Evolutionary conservation across 2,329 filamentous ascomycete species (phyloP), one percentile per base, ranked within the genome.

Genomic region (Escovopsis sp.): DNA sequence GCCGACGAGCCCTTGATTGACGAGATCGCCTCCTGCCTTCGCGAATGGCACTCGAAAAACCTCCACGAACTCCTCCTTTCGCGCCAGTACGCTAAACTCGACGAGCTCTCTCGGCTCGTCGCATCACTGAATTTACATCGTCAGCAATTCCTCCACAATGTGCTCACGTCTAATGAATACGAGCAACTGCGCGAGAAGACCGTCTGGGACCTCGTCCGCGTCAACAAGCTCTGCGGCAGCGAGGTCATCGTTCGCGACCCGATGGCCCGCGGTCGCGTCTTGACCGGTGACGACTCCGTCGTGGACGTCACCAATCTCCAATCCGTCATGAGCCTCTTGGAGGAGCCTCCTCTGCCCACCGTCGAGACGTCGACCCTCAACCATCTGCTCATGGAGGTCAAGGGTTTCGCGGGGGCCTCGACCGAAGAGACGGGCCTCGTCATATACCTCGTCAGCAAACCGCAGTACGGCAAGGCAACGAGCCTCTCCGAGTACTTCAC

Each of bases 1-100:
- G 70, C 76, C 13, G 79, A 84, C 8, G 93, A 98, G 58, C 91
- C 91, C 2, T 64, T 98, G 46, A 88, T 98, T 20, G 91, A 98
- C 61, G 91, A 98, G 60, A 96, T 98, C 52, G 88, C 91, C 12
- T 95, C 88, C 4, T 98, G 91, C 58, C 65, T 98, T 48, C 78
- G 91, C 51, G 91, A 98, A 71, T 98, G 91, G 93, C 89, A 98
- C 64, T 94, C 91, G 15, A 94, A 88, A 14, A 93, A 95, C 56
- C 71, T 98, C 13, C 93, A 98, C 63, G 86, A 94, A 57, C 70
- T 96, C 20, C 72, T 98, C 1, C 73, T 98, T 8, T 78, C 79
- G 15, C 76, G 86, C 45, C 79, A 88, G 57, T 98, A 98, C 61
- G 66, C 72, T 39, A 74, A 80, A 42, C 67, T 98, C 42, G 86